Evolutionary conservation across 352 stramenopile genomes (phyloP), one percentile per base, ranked within the genome.

Genomic region (Phytophthora macrochlamydospora): DNA sequence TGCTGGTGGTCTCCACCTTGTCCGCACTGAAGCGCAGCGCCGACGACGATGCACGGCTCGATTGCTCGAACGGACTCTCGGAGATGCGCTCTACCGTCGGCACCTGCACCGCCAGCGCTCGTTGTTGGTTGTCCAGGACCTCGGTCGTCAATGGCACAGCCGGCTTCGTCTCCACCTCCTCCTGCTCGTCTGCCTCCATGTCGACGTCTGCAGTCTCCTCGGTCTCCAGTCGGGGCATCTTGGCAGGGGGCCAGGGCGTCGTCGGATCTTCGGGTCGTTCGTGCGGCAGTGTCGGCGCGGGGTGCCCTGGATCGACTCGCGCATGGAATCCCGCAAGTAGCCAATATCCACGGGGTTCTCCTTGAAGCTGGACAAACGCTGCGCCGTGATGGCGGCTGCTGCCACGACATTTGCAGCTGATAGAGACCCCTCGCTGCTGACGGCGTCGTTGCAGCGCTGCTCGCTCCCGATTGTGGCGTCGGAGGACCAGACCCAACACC

Each of bases 281-380:
- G 46, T 35, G 70, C 51, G 38, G 5, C 51, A 38, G 28, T 31
- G 42, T 42, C 35, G 55, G 38, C 35, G 30, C 32, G 33, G 32
- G 38, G 45, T 51, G 9, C 50, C 53, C 14, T 62, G 58, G 2
- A 42, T 46, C 31, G 28, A 62, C 30, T 66, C 66, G 43, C 65
- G 59, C 13, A 87, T 55, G 40, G 82, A 89, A 29, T 90, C 78
- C 2, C 81, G 81, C 51, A 93, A 64, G 59, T 93, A 93, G 18
- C 66, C 75, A 7, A 93, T 69, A 56, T 93, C 85, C 18, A 93
- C 71, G 14, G 85, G 85, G 53, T 85, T 74, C 52, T 89, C 78
- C 59, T 89, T 87, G 70, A 80, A 89, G 28, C 72, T 83, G 4
- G 83, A 90, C 62, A 90, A 77, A 33, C 82, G 82, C 53, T 88